Evolutionary conservation across 2,329 filamentous ascomycete species (phyloP), one percentile per base, ranked within the genome.

Genomic region (Graphilbum fragrans): DNA sequence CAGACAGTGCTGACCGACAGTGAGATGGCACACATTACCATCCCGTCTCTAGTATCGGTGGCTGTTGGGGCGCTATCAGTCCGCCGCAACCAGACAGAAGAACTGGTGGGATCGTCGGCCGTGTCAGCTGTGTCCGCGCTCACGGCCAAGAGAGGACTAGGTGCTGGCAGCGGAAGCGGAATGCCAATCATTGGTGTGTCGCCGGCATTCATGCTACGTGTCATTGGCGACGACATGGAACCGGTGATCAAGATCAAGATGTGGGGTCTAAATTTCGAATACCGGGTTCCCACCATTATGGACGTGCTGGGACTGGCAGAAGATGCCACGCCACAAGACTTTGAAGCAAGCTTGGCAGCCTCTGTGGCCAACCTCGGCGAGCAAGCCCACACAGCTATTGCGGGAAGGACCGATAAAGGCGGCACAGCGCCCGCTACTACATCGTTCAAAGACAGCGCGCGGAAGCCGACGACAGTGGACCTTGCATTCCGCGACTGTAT

Each of bases 221-320:
- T 94, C 63, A 84, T 98, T 49, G 86, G 86, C 0, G 88, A 96
- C 55, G 90, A 96, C 56, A 85, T 93, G 62, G 90, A 96, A 48
- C 90, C 93, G 0, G 79, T 86, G 7, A 67, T 95, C 49, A 94
- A 93, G 57, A 59, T 95, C 44, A 93, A 94, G 56, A 63, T 96
- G 34, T 84, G 83, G 58, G 87, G 94, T 46, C 51, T 94, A 5
- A 81, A 78, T 45, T 60, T 86, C n/a, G 93, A 98, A 56, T 98
- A 98, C 57, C 81, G 82, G 16, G 83, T 96, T 4, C 74, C 85
- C 0, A 86, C 84, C 0, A 59, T 95, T 1, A 81, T 94, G 67
- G 85, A 86, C 40, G 59, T 94, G 5, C 70, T 94, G 7, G 81
- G 77, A 0, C 67, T 93, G 2, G 69, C 70, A 14, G 74, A 80